Evolutionary conservation across 192 early-diverging fungal genomes (phyloP), one percentile per base, ranked within the genome.

Genomic region (Coemansia sp.): DNA sequence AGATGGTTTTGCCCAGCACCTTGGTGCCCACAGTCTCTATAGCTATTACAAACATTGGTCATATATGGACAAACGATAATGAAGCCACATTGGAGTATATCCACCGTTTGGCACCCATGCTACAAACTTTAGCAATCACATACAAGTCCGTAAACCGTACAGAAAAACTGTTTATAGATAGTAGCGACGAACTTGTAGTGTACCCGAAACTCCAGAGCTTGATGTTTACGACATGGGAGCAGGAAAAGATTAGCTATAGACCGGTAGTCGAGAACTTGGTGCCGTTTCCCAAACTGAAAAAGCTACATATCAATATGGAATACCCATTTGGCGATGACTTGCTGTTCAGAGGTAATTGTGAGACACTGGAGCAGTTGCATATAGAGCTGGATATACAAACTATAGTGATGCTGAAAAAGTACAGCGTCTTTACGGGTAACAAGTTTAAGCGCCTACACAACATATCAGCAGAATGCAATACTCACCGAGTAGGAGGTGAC

Each of bases 291-390:
- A 48, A 32, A 36, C 46, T 51, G 8, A 48, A 14, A 46, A n/a
- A 36, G 32, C 29, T 65, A 23, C 45, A 3, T 3, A 37, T 65
- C 25, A 21, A 65, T n/a, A 48, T 44, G 31, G 31, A 36, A 25
- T 65, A 65, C 19, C 64, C 64, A 10, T 65, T 65, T 65, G 64
- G 41, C 29, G 64, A 65, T 32, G 64, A 65, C 12, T 4, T 48
- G 15, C 19, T 65, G 32, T 65, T 65, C 5, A 46, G 64, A 51
- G 64, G 64, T 7, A 65, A 65, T 19, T 31, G 46, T 19, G 31
- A 48, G 15, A 65, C 64, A 8, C n/a, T 65, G 45, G 45, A 51
- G 46, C 12, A 34, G 21, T 11, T 65, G 34, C 44, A 65, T n/a
- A 31, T 65, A 15, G 31, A 51, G 15, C n/a, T 51, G 5, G 45